Base-by-base conservation (phyloP, 2,329 filamentous ascomycete genomes). In the Bisporella sp. region DNA sequence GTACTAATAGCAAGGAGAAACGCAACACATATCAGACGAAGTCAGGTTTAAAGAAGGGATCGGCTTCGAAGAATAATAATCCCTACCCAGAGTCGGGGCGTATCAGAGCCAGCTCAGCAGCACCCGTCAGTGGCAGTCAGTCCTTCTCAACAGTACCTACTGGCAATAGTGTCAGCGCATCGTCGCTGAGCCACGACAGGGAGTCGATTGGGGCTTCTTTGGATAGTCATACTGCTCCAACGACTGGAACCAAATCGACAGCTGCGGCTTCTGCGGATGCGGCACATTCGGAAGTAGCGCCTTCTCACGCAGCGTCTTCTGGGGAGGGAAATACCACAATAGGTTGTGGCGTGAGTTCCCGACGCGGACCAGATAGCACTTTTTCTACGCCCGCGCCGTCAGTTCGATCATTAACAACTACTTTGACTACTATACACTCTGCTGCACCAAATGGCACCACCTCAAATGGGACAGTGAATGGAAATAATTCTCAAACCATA, bases 41-140 rank as follows among this genome's bases (percentile, higher is more conserved):
- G 57, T 62, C 66, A 31, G 57, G 57, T 49, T 59, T 66, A 48
- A 87, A 85, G 69, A 87, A 85, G 69, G 76, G 74, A 45, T 66
- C 71, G 13, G 72, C 74, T 46, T 59, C 60, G 11, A 65, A 64
- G 42, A 81, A 82, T 63, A 84, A 85, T 68, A 95, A 96, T 74
- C 91, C 91, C n/a, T 96, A 96, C 64, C 88, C 88, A 6, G 78
- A 92, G 61, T 95, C 89, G 2, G 87, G 87, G 52, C 78, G 77
- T 42, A 64, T 81, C 52, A 68, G 68, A 54, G 64, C 63, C 35
- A 57, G 59, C 28, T 46, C 51, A n/a, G 54, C 58, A 9, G 51
- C 59, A 51, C 56, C 63, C 13, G 53, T 55, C 33, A 58, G 71
- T 61, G 12, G 72, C 51, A 79, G 76, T 64, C 74, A 73, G 48